Evolutionary conservation across 805 yeast genomes (phyloP), one percentile per base, ranked within the genome.

Genomic region (Wickerhamomyces canadensis): DNA sequence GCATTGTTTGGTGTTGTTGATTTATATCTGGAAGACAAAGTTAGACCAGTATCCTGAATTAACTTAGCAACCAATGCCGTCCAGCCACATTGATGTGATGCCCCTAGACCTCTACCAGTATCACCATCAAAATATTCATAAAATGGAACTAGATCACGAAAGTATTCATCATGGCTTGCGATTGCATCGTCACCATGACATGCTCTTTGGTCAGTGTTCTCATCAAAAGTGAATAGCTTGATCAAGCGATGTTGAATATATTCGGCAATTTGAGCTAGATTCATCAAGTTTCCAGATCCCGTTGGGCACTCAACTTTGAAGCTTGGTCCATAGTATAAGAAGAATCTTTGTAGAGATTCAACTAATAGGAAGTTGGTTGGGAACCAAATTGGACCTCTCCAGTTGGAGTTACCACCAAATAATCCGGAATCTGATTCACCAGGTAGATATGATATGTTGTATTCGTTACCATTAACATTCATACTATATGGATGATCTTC

Each of bases 381-480:
- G 70, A 88, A 87, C 97, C 97, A 88, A 49, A 88, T 87, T 13
- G 97, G 96, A 3, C 97, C 97, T 60, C 97, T 74, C 97, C 97
- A 88, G 62, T 88, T 88, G 17, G 96, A 87, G 59, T 88, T 88
- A 41, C 97, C 97, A 35, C 97, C 97, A 70, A 88, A 88, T 76
- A 89, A 75, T 5, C 95, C 95, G 6, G 94, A 81, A 55, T 86
- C 91, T 21, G 94, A 83, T 55, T 86, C 95, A 22, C 95, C 96
- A 5, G 95, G 82, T 37, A 86, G 72, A 60, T 87, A 86, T 41
- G 74, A 72, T 23, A 86, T 89, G 31, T 68, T 65, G 60, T 80
- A 88, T 27, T 70, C 66, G 47, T 76, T 70, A 14, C 94, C 94
- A 57, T 84, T 71, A 31, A 88, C 95, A 47, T 79, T 73, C 91